Evolutionary conservation across 345 rosid genomes (phyloP).

Genomic region (Anacardium occidentale): DNA sequence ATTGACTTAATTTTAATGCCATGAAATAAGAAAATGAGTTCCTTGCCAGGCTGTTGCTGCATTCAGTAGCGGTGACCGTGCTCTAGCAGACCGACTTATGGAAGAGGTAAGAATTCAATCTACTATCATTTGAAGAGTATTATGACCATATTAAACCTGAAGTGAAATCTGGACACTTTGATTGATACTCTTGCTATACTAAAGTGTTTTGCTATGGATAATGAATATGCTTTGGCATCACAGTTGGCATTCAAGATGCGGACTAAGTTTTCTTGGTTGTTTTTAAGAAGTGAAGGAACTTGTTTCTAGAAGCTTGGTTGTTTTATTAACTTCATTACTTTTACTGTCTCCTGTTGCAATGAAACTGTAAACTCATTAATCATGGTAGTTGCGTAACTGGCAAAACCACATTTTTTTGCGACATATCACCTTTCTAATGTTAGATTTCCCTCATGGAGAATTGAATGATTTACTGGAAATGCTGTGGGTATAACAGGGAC

Average conservation of each 20-base stretch:
- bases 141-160: background rate
- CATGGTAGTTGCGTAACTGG: background rate
- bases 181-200: background rate
- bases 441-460: background rate
- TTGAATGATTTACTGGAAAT: slow-evolving; percentile 4
- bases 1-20: background rate
- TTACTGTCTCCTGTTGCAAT: background rate
- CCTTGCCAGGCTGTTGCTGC: slow-evolving; percentile 51
- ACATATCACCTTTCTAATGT: background rate
- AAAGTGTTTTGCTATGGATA: background rate
- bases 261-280: background rate
- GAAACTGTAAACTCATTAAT: background rate
- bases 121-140: background rate
- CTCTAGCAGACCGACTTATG: slow-evolving; percentile 42
- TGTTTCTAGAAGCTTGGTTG: background rate
- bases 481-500: slow-evolving; percentile 45
- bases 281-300: background rate
- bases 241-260: slow-evolving; percentile 1
- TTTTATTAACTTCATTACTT: background rate
- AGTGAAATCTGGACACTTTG: background rate
- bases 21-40: slow-evolving; percentile 9
- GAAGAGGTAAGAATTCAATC: slow-evolving; percentile 36
- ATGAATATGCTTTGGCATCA: background rate
- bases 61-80: slow-evolving; percentile 40
- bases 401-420: background rate